These are phyloP conservation scores for Dactylellina leptospora DNA, from an alignment of 2,329 filamentous ascomycete genomes.

Conservation along the genomic window DNA sequence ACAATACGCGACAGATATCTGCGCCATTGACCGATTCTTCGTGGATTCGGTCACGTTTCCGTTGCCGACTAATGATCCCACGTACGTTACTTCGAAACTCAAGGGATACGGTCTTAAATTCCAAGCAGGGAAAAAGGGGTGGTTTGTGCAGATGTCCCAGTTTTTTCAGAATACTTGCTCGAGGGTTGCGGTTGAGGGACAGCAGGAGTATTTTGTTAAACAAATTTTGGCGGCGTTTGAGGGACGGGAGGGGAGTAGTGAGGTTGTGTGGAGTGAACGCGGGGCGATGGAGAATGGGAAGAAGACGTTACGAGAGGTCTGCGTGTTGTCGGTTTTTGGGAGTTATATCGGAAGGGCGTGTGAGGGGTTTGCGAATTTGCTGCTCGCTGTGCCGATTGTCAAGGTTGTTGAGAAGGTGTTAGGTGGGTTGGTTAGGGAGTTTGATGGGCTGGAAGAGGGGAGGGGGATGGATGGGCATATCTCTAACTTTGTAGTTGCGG, in stretches of 20 bases:
- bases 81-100: constrained; percentile 70
- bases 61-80: constrained; percentile 68
- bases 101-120: constrained; percentile 69
- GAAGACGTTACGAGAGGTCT: constrained; percentile 33
- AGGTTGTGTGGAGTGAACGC: constrained; percentile 2
- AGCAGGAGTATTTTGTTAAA: constrained; percentile 67
- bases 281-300: constrained; percentile 3
- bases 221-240: constrained; percentile 64
- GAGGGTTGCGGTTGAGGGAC: constrained; percentile 67
- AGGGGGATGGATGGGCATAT: constrained; percentile 36
- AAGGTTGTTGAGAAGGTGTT: constrained; percentile 15
- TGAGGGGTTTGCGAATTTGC: constrained; percentile 20
- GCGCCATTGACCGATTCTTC: constrained; percentile 63
- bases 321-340: constrained; percentile 19
- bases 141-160: constrained; percentile 66
- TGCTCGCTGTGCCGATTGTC: constrained; percentile 31
- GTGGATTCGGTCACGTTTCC: constrained; percentile 68
- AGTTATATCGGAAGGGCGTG: constrained; percentile 23
- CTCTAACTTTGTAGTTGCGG: constrained; percentile 18
- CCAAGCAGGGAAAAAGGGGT: constrained; percentile 59
- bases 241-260: constrained; percentile 6
- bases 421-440: constrained; percentile 13
- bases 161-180: constrained; percentile 70
- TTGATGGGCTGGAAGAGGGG: constrained; percentile 39
- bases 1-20: constrained; percentile 68